Evolutionary conservation across 2,329 filamentous ascomycete genomes (phyloP), one percentile per base, ranked within the genome.

Genomic region (Xylaria multiplex): DNA sequence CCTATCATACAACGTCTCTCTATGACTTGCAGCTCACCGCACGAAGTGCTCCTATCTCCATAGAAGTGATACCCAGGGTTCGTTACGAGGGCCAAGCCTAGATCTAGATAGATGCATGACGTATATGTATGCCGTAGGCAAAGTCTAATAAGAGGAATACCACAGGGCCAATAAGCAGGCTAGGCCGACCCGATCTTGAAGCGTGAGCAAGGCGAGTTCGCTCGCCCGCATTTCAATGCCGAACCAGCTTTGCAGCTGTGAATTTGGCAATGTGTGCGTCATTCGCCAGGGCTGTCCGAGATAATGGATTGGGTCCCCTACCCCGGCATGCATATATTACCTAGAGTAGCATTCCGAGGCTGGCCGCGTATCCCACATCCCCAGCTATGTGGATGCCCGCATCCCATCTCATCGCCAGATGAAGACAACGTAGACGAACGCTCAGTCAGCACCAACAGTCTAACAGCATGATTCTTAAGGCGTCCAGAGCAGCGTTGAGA

Each of bases 401-500:
- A 49, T 46, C 53, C 6, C 54, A 14, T 42, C 48, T n/a, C 22
- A n/a, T 52, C 42, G 42, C 27, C 9, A 42, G 49, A 40, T 40
- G n/a, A 52, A 37, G 13, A 52, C n/a, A 48, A 40, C 22, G 3
- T 45, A 35, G 9, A 55, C 50, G 40, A 27, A 30, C 16, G n/a
- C 27, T 19, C 37, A 40, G 37, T 40, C 30, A 35, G 32, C 22
- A 11, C 32, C 19, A n/a, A 50, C 30, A 11, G 32, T 22, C 49
- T 11, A 59, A 37, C 37, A 50, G 11, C 35, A 64, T 67, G 61
- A 40, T 64, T 59, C 52, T 57, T 56, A 67, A 67, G 56, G 43
- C 40, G 8, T 46, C 48, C n/a, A 57, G 27, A 16, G 13, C 60
- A 32, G 50, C 56, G 57, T 35, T 52, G 22, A 52, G 14, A 48